phyloP scores from a whole-genome alignment of 495 filamentous ascomycete species.

The Umbilicaria muhlenbergii region DNA sequence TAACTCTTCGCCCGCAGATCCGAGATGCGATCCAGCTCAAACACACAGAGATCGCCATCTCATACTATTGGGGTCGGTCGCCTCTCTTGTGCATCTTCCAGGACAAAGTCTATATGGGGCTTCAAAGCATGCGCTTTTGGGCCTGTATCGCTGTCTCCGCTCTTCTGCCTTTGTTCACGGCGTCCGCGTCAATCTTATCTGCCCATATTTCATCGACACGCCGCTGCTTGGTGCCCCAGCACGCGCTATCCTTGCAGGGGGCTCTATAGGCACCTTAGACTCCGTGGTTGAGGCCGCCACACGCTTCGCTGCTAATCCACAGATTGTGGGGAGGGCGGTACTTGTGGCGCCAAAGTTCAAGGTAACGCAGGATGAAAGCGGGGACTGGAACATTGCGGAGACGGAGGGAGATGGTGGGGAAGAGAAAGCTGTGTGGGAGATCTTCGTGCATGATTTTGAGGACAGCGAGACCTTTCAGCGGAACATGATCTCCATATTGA shows the following conservation, averaged over 20 bases:
- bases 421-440: conserved; percentile 35
- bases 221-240: conserved; percentile 29
- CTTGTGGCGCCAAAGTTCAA: conserved; percentile 38
- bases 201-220: conserved; percentile 54
- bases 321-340: conserved; percentile 34
- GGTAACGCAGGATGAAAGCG: conserved; percentile 17
- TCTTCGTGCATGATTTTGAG: conserved; percentile 41
- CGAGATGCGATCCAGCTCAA: conserved; percentile 5
- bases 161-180: conserved; percentile 27
- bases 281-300: conserved; percentile 40
- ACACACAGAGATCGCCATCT: conserved; percentile 15
- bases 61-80: conserved; percentile 14
- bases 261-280: conserved; percentile 29
- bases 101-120: conserved; percentile 33
- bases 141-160: conserved; percentile 42
- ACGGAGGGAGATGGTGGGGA: conserved; percentile 13
- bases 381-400: conserved; percentile 22
- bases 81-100: conserved; percentile 12
- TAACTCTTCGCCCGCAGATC: conserved; percentile 9
- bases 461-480: conserved; percentile 33
- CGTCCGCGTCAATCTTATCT: conserved; percentile 43
- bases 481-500: conserved; percentile 30
- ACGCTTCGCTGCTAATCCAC: conserved; percentile 28
- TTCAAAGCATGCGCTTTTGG: conserved; percentile 49
- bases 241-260: conserved; percentile 36